Base-by-base conservation (phyloP, 2,329 filamentous ascomycete genomes). In the Phialocephala sp. region DNA sequence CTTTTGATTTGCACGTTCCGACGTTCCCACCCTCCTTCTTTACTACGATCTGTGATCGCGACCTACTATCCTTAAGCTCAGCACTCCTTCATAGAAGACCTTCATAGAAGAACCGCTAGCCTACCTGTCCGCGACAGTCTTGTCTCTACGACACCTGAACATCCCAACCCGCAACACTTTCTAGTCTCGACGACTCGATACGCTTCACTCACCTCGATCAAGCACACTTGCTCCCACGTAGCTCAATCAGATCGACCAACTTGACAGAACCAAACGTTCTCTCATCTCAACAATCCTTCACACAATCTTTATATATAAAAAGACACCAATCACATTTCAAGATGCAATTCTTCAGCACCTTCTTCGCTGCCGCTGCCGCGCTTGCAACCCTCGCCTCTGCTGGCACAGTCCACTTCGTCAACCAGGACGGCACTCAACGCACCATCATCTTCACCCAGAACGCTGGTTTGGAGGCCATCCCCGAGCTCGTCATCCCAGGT, bases 371-470 rank as follows among this genome's bases (percentile, higher is more conserved):
- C 70, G 74, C 76, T 69, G 74, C 73, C 60, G 75, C 79, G 67
- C 80, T 82, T 69, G 80, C 80, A 65, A 76, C 80, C 67, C 70
- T 80, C 59, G 81, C 76, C 72, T 75, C 74, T 62, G 84, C 83
- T 65, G 84, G 82, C 77, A 77, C 78, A 41, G 77, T 89, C 72
- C 86, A 83, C 70, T 88, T 89, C 79, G 72, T 83, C 77, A 87
- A 85, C 71, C 83, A 87, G 59, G 87, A 89, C 75, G 72, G 76
- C 65, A 78, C 77, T 39, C 74, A 77, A 65, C 74, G 75, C 52
- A 76, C 74, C 65, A 69, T 77, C 47, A 35, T 68, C 71, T 77
- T 77, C 73, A 74, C 74, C 27, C 39, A 69, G 15, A 68, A 71
- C 45, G 52, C 55, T 1, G 74, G 73, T 24, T 58, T 65, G 14